Conservation (phyloP, 1,139 yeast species). For the Lodderomyces theae region DNA sequence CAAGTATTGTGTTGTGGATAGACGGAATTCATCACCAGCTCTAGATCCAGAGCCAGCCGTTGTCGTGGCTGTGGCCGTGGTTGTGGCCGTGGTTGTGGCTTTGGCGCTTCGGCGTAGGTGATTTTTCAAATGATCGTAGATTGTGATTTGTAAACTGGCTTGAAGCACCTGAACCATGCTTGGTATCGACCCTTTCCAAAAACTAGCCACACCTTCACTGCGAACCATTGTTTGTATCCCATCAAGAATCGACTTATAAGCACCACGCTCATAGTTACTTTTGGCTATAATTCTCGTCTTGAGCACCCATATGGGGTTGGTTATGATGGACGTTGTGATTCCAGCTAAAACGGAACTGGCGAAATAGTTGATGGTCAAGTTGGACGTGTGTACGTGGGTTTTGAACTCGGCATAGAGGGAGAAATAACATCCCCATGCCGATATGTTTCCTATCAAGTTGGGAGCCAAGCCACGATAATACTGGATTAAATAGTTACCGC, state of each 20-base stretch:
- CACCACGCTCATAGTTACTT: conserved; percentile 40
- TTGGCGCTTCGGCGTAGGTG: no score
- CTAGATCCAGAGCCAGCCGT: no score
- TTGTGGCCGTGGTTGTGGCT: no score
- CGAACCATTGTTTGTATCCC: conserved; percentile 52
- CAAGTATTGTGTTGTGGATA: conserved; percentile 57
- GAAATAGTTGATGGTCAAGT: conserved; percentile 31
- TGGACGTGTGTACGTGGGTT: conserved; percentile 16
- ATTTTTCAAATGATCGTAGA: conserved; percentile 72
- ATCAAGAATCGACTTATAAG: conserved; percentile 56
- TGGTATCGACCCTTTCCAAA: conserved; percentile 84
- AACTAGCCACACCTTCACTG: conserved; percentile 66
- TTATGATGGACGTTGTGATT: conserved; percentile 63
- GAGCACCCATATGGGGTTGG: conserved; percentile 92
- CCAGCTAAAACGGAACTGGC: conserved; percentile 60
- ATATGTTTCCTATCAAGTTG: conserved; percentile 75
- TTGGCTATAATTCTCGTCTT: conserved; percentile 83
- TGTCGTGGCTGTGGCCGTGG: no score
- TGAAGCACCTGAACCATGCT: conserved; percentile 81
- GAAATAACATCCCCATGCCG: conserved; percentile 89
- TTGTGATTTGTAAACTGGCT: conserved; percentile 82
- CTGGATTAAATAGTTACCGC: conserved; percentile 15
- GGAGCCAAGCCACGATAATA: conserved; percentile 78
- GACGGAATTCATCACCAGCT: no score
- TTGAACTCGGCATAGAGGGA: conserved; percentile 65